A percentile compares a stretch with the other conserved stretches of the same genome.
Conservation (phyloP, 2,329 filamentous ascomycete species). For the Lanzia echinophila region DNA sequence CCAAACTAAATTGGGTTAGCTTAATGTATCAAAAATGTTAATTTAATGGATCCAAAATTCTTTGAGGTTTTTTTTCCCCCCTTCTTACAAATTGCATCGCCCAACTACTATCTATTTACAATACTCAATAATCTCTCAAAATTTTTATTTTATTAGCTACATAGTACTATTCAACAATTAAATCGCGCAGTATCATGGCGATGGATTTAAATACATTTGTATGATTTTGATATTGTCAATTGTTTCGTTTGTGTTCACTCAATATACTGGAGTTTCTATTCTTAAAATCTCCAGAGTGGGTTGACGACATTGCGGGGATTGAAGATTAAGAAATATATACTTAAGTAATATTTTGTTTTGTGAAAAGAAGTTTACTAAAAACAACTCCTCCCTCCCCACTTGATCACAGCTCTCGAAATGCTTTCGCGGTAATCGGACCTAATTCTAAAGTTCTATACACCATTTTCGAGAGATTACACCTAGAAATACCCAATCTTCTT, state of each 20-base stretch:
- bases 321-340: not conserved
- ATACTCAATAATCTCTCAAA: not conserved
- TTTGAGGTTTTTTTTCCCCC: too few species aligned
- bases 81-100: too few species aligned
- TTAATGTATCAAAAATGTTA: too few species aligned
- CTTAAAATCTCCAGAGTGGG: not conserved
- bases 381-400: not conserved
- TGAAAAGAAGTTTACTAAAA: conserved; percentile 3
- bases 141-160: too few species aligned
- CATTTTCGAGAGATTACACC: not conserved
- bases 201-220: not conserved
- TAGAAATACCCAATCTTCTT: not conserved
- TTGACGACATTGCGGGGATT: not conserved
- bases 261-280: not conserved
- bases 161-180: too few species aligned
- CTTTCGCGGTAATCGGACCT: not conserved
- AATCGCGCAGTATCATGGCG: too few species aligned
- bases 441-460: not conserved
- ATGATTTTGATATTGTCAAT: too few species aligned
- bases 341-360: not conserved
- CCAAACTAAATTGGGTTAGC: not conserved
- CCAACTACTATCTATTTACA: too few species aligned
- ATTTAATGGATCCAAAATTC: too few species aligned
- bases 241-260: too few species aligned
- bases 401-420: not conserved